Evolutionary conservation across 371 early-diverging fungal species (phyloP), one percentile per base, ranked within the genome.

Genomic region (Mortierella sp.): DNA sequence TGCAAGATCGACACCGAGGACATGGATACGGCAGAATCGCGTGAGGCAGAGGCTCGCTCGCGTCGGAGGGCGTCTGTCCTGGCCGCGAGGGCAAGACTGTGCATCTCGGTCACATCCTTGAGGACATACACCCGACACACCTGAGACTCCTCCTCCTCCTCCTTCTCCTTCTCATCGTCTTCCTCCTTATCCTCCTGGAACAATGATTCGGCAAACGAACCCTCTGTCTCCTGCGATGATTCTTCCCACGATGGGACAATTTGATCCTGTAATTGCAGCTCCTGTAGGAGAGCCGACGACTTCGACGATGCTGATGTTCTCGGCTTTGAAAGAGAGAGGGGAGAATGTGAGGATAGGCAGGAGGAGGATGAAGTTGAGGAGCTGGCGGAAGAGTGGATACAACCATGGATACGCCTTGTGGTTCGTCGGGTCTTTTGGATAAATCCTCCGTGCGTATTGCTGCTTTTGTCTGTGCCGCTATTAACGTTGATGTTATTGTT

Each of bases 31-130:
- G 52, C 31, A 6, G 74, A 50, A 24, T 24, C n/a, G 24, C 58
- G 50, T n/a, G 50, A 50, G 29, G 37, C 31, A 31, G 58, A 58
- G 16, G 58, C 34, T 31, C 58, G 58, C 34, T 34, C 58, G 19
- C 37, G 29, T 8, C 31, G 31, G 2, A 39, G 24, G 26, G 71
- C 55, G 31, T 75, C 71, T 4, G 24, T 43, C n/a, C 26, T 48
- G 22, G 68, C 66, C 2, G 66, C 74, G 0, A 50, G 26, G 13
- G 74, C 81, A 10, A 80, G 64, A 2, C 44, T 45, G 10, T 72
- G 70, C 64, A 80, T 76, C 64, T 69, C 72, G 2, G 81, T 77
- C 26, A 77, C 81, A 61, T 80, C 77, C 44, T 77, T 80, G 68
- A 80, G 77, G 10, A 71, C 77, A 64, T 77, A 80, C 29, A 80